These are phyloP conservation scores for Stephanocyclus meneghinianus DNA, from an alignment of 352 stramenopile genomes.

Conservation along the genomic window DNA sequence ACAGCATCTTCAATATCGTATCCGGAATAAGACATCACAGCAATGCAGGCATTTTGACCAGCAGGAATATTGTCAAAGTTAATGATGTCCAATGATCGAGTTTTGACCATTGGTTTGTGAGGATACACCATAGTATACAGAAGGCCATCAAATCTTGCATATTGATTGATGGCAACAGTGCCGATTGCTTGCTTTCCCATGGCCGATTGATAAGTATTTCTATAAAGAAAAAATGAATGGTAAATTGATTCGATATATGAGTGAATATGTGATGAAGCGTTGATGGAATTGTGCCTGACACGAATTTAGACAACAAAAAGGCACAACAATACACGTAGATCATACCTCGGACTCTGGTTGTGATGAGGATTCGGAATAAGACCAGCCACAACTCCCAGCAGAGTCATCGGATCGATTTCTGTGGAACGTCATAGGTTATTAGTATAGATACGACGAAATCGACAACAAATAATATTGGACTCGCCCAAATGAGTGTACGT, in stretches of 20 bases:
- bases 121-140: conserved; percentile 99
- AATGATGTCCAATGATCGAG: conserved; percentile 95
- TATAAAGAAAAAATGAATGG: background rate
- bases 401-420: conserved; percentile 99
- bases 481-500: conserved; percentile 89
- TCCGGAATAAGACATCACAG: conserved; percentile 99
- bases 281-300: conserved; percentile 60
- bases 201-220: conserved; percentile 99
- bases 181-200: conserved; percentile 99
- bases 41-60: conserved; percentile 98
- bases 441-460: background rate
- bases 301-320: background rate
- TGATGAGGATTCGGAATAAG: conserved; percentile 98
- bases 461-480: background rate
- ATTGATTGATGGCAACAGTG: conserved; percentile 98
- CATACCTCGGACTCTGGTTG: conserved; percentile 82
- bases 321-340: background rate
- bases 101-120: conserved; percentile 99
- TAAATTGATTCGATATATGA: background rate
- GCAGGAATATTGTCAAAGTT: conserved; percentile 98
- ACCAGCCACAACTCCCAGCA: conserved; percentile 97
- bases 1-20: conserved; percentile 99
- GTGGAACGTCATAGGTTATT: background rate
- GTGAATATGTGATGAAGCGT: conserved; percentile 76
- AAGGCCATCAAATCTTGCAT: conserved; percentile 97